Evolutionary conservation across 2,329 filamentous ascomycete species (phyloP).

Genomic region (Sclerotinia sclerotiorum): DNA sequence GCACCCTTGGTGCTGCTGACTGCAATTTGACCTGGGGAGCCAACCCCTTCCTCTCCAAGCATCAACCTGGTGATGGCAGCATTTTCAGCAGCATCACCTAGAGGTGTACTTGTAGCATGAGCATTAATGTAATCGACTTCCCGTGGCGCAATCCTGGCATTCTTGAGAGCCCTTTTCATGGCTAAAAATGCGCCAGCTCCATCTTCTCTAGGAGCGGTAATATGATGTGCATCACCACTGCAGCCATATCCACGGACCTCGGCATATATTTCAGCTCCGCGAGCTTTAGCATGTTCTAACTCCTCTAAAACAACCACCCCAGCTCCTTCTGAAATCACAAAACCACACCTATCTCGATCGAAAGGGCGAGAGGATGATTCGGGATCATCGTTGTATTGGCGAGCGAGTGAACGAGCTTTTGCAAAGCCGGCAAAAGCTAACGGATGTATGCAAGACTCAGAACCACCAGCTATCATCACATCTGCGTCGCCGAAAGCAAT

Average conservation of each 20-base stretch:
- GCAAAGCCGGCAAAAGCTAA: constrained; percentile 90
- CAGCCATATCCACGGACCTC: constrained; percentile 87
- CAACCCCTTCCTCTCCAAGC: constrained; percentile 67
- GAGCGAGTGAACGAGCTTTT: constrained; percentile 80
- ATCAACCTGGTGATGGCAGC: constrained; percentile 76
- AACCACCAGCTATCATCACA: constrained; percentile 93
- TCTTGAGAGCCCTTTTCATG: constrained; percentile 79
- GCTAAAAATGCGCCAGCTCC: constrained; percentile 78
- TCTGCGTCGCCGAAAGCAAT: constrained; percentile 89
- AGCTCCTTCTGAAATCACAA: constrained; percentile 91
- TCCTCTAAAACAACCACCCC: constrained; percentile 88
- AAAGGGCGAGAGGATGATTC: constrained; percentile 78
- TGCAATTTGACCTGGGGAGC: constrained; percentile 64
- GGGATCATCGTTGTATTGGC: constrained; percentile 73
- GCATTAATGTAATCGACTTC: constrained; percentile 91
- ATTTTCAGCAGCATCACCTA: constrained; percentile 89
- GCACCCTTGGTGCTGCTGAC: constrained; percentile 95
- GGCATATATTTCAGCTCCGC: constrained; percentile 82
- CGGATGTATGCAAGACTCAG: constrained; percentile 94
- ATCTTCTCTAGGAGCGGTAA: constrained; percentile 84
- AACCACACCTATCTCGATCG: constrained; percentile 75
- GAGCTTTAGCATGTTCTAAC: constrained; percentile 76
- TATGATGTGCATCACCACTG: constrained; percentile 87
- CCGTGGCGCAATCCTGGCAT: constrained; percentile 66
- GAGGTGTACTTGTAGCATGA: constrained; percentile 82